Conservation (phyloP, 768 basidiomycete species). For the Cantharellus anzutake region DNA sequence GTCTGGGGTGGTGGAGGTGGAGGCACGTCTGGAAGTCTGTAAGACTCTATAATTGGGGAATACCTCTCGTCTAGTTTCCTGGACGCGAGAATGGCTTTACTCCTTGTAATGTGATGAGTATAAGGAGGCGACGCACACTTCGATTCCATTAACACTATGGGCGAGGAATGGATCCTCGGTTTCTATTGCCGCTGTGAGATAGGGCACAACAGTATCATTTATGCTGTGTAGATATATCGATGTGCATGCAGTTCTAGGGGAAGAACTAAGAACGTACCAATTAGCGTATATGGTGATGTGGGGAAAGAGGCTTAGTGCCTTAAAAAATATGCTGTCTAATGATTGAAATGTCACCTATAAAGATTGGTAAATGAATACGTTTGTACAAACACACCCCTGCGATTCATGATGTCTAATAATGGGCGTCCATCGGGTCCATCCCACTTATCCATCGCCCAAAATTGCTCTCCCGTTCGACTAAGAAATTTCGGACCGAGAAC, state of each 20-base stretch:
- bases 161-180: conserved; percentile 43
- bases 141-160: conserved; percentile 34
- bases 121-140: conserved; percentile 28
- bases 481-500: conserved; percentile 48
- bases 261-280: conserved; percentile 26
- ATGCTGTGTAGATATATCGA: not conserved
- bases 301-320: conserved; percentile 45
- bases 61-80: conserved; percentile 43
- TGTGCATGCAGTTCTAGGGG: too few relatives aligned
- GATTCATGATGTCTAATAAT: conserved; percentile 59
- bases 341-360: not conserved
- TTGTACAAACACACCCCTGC: conserved; percentile 33
- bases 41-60: conserved; percentile 34
- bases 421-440: conserved; percentile 37
- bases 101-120: not conserved
- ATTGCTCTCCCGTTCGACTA: conserved; percentile 64
- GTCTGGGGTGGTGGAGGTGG: conserved; percentile 18
- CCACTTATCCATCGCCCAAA: conserved; percentile 59
- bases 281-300: conserved; percentile 68
- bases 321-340: conserved; percentile 54
- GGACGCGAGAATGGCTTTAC: not conserved
- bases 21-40: conserved; percentile 25
- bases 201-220: conserved; percentile 60
- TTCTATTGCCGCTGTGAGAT: conserved; percentile 58
- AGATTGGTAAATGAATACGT: not conserved